phyloP scores from a whole-genome alignment of 2,329 filamentous ascomycete species.

The Pestalotiopsis sp. region DNA sequence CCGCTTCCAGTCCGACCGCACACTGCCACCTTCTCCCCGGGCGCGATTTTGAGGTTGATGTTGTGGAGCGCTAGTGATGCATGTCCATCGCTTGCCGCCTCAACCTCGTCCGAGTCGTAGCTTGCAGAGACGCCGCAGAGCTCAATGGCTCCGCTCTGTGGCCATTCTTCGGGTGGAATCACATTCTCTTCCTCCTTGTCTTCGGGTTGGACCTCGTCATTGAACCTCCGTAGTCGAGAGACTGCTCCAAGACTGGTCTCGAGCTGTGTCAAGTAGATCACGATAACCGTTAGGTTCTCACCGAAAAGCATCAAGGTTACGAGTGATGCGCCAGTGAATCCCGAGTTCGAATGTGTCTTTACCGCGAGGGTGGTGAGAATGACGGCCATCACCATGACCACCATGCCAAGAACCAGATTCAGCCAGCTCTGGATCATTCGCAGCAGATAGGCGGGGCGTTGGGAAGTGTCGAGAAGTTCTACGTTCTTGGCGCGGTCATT shows the following conservation, averaged over 20 bases:
- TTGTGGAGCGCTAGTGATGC: constrained; percentile 29
- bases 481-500: constrained; percentile 44
- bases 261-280: constrained; percentile 17
- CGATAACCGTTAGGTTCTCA: constrained; percentile 27
- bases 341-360: constrained; percentile 24
- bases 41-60: constrained; percentile 28
- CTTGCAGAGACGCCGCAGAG: constrained; percentile 29
- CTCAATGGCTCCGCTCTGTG: constrained; percentile 25
- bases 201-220: constrained; percentile 26
- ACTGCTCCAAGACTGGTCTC: constrained; percentile 31
- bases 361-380: constrained; percentile 27
- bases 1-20: constrained; percentile 39
- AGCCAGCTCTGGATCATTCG: constrained; percentile 47
- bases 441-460: constrained; percentile 54
- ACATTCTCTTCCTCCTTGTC: constrained; percentile 26
- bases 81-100: constrained; percentile 8
- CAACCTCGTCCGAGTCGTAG: constrained; percentile 18
- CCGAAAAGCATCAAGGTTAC: constrained; percentile 35
- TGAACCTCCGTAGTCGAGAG: constrained; percentile 28
- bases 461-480: constrained; percentile 48
- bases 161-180: constrained; percentile 29
- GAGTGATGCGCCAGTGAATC: constrained; percentile 30
- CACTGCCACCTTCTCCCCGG: constrained; percentile 36
- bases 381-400: constrained; percentile 24
- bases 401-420: constrained; percentile 10